phyloP scores from a whole-genome alignment of 1,139 yeast species.

The Magnusiomyces paraingens region DNA sequence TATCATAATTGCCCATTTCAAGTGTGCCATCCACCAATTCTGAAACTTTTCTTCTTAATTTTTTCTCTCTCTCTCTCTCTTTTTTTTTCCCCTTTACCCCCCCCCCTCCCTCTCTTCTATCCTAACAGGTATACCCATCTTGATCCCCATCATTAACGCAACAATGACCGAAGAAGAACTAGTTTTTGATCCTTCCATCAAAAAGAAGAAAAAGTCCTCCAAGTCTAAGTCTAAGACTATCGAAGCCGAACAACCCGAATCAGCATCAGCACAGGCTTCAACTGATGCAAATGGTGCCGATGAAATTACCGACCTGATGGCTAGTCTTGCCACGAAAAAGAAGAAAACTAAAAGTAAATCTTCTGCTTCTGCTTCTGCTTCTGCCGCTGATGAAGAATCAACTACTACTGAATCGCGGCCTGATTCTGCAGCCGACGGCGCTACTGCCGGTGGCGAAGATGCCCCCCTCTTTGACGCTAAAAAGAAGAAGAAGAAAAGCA shows the following conservation, averaged over 20 bases:
- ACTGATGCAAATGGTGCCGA: constrained; percentile 31
- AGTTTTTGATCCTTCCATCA: constrained; percentile 28
- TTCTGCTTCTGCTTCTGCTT: constrained; percentile 20
- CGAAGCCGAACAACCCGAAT: constrained; percentile 34
- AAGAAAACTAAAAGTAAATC: constrained; percentile 35
- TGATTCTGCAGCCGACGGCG: constrained; percentile 17
- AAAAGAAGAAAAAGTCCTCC: constrained; percentile 72
- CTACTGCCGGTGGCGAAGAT: constrained; percentile 41
- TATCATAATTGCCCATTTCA: no score
- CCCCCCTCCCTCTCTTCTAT: no score
- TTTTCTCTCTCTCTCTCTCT: not conserved
- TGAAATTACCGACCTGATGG: constrained; percentile 38
- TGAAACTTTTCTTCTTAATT: not conserved
- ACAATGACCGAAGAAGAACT: constrained; percentile 14
- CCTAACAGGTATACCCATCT: not conserved
- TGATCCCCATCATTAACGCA: not conserved
- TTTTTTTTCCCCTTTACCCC: not conserved
- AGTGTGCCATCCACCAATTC: no score
- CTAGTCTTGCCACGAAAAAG: constrained; percentile 47
- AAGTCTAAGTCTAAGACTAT: constrained; percentile 37
- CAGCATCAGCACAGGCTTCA: constrained; percentile 42
- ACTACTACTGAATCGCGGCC: constrained; percentile 37
- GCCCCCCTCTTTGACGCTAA: constrained; percentile 71
- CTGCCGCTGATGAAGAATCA: constrained; percentile 44
- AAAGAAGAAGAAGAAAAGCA: constrained; percentile 78